phyloP scores from a whole-genome alignment of 345 rosid genomes.

The Eucalyptus regnans region DNA sequence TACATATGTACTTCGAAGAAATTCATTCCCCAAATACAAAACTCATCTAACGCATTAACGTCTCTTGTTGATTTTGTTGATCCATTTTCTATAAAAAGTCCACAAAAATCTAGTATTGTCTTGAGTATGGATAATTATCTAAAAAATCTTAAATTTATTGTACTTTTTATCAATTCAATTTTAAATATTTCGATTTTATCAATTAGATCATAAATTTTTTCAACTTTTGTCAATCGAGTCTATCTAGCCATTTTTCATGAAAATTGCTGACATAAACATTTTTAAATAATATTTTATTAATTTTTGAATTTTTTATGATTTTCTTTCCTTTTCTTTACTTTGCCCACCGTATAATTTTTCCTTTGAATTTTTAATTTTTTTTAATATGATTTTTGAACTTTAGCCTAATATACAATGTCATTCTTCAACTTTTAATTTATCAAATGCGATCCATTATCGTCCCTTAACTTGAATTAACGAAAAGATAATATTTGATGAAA shows the following conservation, averaged over 20 bases:
- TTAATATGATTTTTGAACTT: fast-evolving
- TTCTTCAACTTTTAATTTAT: fast-evolving
- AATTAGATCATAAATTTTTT: too few species aligned
- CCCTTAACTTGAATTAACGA: fast-evolving
- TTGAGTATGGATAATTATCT: fast-evolving
- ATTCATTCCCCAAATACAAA: background rate
- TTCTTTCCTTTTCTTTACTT: too few species aligned
- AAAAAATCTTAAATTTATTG: fast-evolving
- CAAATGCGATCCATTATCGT: fast-evolving
- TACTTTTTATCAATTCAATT: fast-evolving
- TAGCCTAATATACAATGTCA: fast-evolving
- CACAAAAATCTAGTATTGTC: background rate
- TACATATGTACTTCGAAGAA: background rate
- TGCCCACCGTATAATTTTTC: fast-evolving
- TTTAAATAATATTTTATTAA: fast-evolving
- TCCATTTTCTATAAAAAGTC: background rate
- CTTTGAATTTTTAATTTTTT: fast-evolving
- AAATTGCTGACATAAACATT: fast-evolving
- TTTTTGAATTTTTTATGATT: too few species aligned
- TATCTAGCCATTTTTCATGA: fast-evolving
- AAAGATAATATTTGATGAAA: fast-evolving
- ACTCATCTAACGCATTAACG: background rate
- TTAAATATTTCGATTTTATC: fast-evolving
- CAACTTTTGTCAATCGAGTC: too few species aligned
- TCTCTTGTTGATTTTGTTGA: background rate